Base-by-base conservation (phyloP, 371 early-diverging fungal genomes). In the Mortierella sp. region DNA sequence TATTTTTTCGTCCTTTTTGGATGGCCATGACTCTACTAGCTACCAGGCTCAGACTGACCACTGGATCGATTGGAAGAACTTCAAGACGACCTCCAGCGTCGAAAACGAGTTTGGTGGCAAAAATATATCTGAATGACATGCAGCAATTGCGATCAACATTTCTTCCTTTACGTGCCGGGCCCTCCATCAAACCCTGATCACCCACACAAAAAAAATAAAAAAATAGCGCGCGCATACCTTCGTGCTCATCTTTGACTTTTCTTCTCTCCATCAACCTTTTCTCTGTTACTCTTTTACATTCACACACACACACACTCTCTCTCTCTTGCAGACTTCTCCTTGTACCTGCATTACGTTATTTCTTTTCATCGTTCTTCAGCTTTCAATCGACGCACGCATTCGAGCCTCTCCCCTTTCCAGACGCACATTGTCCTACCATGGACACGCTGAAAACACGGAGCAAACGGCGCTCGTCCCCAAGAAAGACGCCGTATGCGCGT, bases 1-100 rank as follows among this genome's bases (percentile, higher is more conserved):
- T 22, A 86, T 85, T 81, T 87, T 87, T 52, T 86, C 79, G 40
- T 85, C 90, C 22, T 92, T 92, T 87, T 92, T 93, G 85, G 91
- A 91, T 64, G 92, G 92, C 16, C 70, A 73, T 14, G 84, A 85
- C 37, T n/a, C n/a, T n/a, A 31, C 31, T 1, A 69, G 79, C 39
- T 93, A 89, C 85, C 86, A 84, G 24, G 88, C 90, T 5, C 91
- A 89, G 22, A 88, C 43, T 8, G 80, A 75, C 8, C 91, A 91
- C 84, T 86, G 84, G 73, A 83, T 87, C 19, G 90, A 85, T 64
- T 91, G 90, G 80, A 91, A 90, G 72, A 89, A 83, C 34, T 90
- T 90, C 68, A 78, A 71, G 50, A 69, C 69, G 80, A 55, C 68
- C 41, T 68, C 79, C 2, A 71, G 69, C 31, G 34, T 34, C 13